Evolutionary conservation across 495 filamentous ascomycete genomes (phyloP).

Genomic region (Acidiella bohemica): DNA sequence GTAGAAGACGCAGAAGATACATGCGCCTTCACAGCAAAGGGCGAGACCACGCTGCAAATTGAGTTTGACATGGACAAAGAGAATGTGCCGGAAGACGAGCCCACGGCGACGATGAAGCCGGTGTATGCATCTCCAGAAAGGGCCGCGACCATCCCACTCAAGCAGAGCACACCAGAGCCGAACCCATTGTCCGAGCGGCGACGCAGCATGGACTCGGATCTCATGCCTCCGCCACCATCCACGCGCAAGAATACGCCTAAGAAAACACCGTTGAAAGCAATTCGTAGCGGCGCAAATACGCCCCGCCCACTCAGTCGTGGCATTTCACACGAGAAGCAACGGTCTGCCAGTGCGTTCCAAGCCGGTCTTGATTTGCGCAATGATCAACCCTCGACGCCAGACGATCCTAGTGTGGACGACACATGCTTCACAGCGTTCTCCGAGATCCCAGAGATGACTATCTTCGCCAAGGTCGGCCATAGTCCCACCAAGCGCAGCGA

Average conservation of each 20-base stretch:
- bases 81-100: slow-evolving; percentile 13
- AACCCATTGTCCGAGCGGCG: not conserved
- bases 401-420: slow-evolving; percentile 46
- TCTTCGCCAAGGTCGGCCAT: slow-evolving; percentile 57
- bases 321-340: slow-evolving; percentile 5
- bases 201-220: slow-evolving; percentile 6
- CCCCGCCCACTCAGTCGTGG: slow-evolving; percentile 8
- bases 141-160: not conserved
- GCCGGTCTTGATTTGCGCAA: slow-evolving; percentile 12
- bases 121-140: slow-evolving; percentile 17
- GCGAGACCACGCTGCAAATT: not conserved
- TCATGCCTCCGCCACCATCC: slow-evolving; percentile 16
- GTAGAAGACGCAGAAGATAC: not conserved
- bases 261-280: slow-evolving; percentile 10
- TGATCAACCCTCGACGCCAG: not conserved
- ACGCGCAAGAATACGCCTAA: slow-evolving; percentile 13
- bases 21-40: not conserved
- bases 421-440: slow-evolving; percentile 80
- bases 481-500: slow-evolving; percentile 36
- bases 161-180: slow-evolving; percentile 5
- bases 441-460: slow-evolving; percentile 76
- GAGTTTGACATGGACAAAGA: slow-evolving; percentile 16
- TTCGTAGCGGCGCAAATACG: slow-evolving; percentile 9
- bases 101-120: slow-evolving; percentile 10
- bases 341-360: slow-evolving; percentile 7